A percentile compares a stretch with the other conserved stretches of the same genome.
phyloP scores from a whole-genome alignment of 192 early-diverging fungal genomes.

The Coemansia guatemalensis region DNA sequence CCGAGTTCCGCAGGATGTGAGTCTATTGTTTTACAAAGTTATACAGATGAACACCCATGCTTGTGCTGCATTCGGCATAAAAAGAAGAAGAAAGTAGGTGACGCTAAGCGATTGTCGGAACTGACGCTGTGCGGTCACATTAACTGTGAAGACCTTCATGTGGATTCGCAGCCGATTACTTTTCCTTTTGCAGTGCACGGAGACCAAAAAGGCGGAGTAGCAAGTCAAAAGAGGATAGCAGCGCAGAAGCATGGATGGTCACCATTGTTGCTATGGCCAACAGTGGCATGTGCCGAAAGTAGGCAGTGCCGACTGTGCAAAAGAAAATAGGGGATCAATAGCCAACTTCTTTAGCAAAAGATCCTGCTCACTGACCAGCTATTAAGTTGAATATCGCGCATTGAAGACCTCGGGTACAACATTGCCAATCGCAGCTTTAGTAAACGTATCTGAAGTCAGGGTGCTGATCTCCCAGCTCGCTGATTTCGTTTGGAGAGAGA shows the following conservation, averaged over 20 bases:
- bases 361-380: not conserved
- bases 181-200: not conserved
- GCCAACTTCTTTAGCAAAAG: not conserved
- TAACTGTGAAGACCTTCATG: not conserved
- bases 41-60: not conserved
- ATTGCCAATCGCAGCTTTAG: too few species aligned
- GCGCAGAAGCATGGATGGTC: not conserved
- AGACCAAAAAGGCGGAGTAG: not conserved
- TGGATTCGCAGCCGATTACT: not conserved
- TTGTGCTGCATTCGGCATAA: not conserved
- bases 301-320: not conserved
- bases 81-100: not conserved
- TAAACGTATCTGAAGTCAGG: slow-evolving; percentile 23
- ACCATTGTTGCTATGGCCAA: too few species aligned
- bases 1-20: not conserved
- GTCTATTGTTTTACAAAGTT: not conserved
- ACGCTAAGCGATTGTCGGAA: not conserved
- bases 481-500: slow-evolving; percentile 24
- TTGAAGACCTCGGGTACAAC: not conserved
- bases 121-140: not conserved
- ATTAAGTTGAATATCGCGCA: not conserved
- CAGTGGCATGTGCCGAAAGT: not conserved
- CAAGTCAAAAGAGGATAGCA: not conserved
- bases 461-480: slow-evolving; percentile 28
- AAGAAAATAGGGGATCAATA: not conserved